Conservation (phyloP, 495 filamentous ascomycete species). For the Chlorociboria aeruginascens region DNA sequence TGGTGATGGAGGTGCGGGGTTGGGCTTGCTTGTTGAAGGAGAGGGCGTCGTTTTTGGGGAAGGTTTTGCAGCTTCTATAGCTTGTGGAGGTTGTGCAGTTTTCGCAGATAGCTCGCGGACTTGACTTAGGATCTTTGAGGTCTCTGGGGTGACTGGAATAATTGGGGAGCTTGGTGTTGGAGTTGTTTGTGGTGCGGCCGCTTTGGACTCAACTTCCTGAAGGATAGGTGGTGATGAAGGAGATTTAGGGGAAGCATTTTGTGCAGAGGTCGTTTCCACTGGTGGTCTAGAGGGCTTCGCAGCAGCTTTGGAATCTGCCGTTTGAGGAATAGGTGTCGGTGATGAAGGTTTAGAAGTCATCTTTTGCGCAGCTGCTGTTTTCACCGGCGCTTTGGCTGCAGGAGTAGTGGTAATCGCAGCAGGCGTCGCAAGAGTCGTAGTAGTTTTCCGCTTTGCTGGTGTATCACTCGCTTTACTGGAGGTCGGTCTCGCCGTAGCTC, state of each 20-base stretch:
- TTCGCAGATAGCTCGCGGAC: slow-evolving; percentile 12
- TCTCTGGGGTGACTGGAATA: slow-evolving; percentile 8
- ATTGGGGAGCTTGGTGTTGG: background rate
- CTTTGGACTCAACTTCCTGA: background rate
- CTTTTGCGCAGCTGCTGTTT: background rate
- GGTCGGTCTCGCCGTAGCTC: slow-evolving; percentile 9
- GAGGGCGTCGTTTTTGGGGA: background rate
- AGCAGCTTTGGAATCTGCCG: background rate
- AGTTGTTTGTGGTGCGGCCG: background rate
- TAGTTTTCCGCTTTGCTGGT: slow-evolving; percentile 1
- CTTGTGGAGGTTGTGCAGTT: background rate
- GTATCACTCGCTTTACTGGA: slow-evolving; percentile 15
- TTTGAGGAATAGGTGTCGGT: background rate
- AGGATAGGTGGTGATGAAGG: background rate
- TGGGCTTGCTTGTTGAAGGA: background rate
- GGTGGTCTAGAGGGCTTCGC: background rate
- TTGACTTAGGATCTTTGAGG: slow-evolving; percentile 12
- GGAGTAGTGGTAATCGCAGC: background rate
- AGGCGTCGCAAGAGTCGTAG: slow-evolving; percentile 2
- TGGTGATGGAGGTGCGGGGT: slow-evolving; percentile 1
- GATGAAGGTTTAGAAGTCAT: background rate
- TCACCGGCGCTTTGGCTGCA: background rate
- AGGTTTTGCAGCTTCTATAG: background rate
- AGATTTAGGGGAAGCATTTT: background rate
- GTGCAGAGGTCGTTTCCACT: too few relatives aligned